Conservation (phyloP, 176 grass and related monocot species). For the Oryza meyeriana region DNA sequence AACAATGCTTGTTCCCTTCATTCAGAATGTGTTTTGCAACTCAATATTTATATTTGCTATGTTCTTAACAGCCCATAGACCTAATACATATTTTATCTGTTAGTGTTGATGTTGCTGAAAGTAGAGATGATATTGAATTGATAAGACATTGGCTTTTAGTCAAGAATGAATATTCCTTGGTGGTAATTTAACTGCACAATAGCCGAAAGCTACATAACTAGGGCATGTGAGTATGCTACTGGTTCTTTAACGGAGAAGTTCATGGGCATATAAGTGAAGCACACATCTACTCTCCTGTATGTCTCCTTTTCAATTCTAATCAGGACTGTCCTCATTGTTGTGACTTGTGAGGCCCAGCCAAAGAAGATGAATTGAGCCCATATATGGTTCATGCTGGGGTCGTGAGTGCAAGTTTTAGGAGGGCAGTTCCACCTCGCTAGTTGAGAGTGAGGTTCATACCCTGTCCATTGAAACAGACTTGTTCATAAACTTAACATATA, state of each 20-base stretch:
- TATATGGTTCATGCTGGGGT: not conserved
- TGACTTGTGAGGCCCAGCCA: not conserved
- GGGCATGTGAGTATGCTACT: not conserved
- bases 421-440: not conserved
- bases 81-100: slow-evolving; percentile 18
- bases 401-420: not conserved
- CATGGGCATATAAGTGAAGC: not conserved
- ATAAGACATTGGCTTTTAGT: not conserved
- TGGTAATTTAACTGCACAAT: not conserved
- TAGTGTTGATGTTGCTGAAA: slow-evolving; percentile 8
- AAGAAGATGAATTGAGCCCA: not conserved
- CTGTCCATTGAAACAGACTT: not conserved
- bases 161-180: not conserved
- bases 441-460: not conserved
- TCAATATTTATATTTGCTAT: not conserved
- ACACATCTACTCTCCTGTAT: not conserved
- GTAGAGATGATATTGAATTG: slow-evolving; percentile 8
- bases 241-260: slow-evolving; percentile 2
- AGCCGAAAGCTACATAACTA: slow-evolving; percentile 8
- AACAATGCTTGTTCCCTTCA: slow-evolving; percentile 24
- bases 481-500: slow-evolving; percentile 9
- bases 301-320: not conserved
- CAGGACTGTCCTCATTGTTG: not conserved
- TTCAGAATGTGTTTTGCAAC: slow-evolving; percentile 26
- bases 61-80: not conserved